Conservation (phyloP, 495 filamentous ascomycete species). For the Glonium stellatum region DNA sequence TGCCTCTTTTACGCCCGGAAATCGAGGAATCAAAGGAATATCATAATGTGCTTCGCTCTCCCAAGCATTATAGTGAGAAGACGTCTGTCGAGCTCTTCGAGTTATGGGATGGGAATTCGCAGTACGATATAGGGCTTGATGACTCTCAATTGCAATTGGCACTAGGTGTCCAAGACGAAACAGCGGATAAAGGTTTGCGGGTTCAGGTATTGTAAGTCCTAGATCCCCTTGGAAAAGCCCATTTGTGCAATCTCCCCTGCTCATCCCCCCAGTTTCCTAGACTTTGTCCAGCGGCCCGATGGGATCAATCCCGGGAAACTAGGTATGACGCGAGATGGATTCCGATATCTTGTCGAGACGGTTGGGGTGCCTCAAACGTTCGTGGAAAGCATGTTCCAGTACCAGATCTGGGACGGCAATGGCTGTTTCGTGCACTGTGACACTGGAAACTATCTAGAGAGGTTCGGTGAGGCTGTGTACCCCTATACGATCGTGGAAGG, state of each 20-base stretch:
- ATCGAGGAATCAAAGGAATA: background rate
- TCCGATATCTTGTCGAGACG: background rate
- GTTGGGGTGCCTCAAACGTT: background rate
- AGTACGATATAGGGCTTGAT: background rate
- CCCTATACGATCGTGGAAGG: background rate
- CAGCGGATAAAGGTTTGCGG: background rate
- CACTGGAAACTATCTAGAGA: background rate
- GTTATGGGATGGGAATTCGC: background rate
- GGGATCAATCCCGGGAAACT: background rate
- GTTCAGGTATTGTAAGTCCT: background rate
- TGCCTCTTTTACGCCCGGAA: background rate
- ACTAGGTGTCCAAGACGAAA: background rate
- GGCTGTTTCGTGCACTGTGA: slow-evolving; percentile 7
- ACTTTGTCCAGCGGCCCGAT: background rate
- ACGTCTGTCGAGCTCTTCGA: background rate
- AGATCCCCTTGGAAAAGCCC: background rate
- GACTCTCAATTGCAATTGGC: background rate
- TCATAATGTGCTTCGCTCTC: background rate
- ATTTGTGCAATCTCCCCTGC: too few relatives aligned
- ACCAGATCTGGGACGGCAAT: slow-evolving; percentile 6
- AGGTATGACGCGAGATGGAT: background rate
- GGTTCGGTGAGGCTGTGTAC: background rate
- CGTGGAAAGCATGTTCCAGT: background rate
- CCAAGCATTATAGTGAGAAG: background rate
- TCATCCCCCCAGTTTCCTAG: background rate